Evolutionary conservation across 2,329 filamentous ascomycete genomes (phyloP).

Genomic region (Fusarium sp.): DNA sequence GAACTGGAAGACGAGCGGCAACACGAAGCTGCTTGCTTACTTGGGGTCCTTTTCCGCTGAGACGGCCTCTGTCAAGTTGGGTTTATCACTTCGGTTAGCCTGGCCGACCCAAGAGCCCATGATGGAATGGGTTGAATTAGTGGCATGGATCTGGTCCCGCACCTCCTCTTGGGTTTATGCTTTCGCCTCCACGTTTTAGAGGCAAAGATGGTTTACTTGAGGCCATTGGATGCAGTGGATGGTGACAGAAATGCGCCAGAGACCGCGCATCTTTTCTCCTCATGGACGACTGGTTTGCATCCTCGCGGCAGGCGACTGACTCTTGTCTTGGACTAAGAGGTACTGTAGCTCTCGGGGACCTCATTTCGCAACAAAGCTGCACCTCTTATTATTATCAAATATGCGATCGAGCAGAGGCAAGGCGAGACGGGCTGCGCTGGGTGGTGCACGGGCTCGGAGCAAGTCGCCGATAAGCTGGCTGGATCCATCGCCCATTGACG

Average conservation of each 20-base stretch:
- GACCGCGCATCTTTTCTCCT: constrained; percentile 11
- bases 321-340: constrained; percentile 29
- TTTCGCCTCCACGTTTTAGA: constrained; percentile 35
- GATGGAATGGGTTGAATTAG: constrained; percentile 37
- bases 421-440: not conserved
- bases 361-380: constrained; percentile 15
- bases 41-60: not conserved
- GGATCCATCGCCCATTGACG: constrained; percentile 29
- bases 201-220: constrained; percentile 28
- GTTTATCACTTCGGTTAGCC: constrained; percentile 3
- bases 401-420: constrained; percentile 9
- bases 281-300: constrained; percentile 7
- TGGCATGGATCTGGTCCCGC: constrained; percentile 24
- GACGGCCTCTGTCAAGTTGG: not conserved
- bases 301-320: constrained; percentile 31
- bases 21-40: not conserved
- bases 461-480: constrained; percentile 42
- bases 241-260: constrained; percentile 19
- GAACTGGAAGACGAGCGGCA: constrained; percentile 6
- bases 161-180: constrained; percentile 30
- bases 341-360: constrained; percentile 15
- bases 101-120: constrained; percentile 8
- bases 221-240: constrained; percentile 9
- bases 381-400: not conserved
- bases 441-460: constrained; percentile 31